Base-by-base conservation (phyloP, 2,329 filamentous ascomycete genomes). In the Xylaria sp. region DNA sequence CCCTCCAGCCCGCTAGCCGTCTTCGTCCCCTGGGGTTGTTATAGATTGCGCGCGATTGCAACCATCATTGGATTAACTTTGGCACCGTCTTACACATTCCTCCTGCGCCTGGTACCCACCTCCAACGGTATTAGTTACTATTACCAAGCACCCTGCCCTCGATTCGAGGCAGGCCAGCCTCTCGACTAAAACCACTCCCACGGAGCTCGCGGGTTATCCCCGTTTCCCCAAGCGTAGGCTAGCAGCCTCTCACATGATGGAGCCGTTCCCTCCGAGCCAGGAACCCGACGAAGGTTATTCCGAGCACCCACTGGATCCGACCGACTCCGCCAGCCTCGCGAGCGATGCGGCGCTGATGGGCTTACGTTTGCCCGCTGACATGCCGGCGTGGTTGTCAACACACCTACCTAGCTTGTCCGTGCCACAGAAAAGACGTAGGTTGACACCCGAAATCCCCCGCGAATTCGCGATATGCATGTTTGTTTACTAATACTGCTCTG, bases 211-310 rank as follows among this genome's bases (percentile, higher is more conserved):
- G 8, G 16, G 4, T 11, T 34, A 34, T 34, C n/a, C 29, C 29
- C 6, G 29, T 34, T 13, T 13, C 29, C n/a, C n/a, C n/a, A n/a
- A 34, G 24, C 6, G 24, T 11, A 5, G 24, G 6, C 24, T 5
- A 26, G 24, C 6, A 5, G 6, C 5, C 24, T 26, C 11, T 39
- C 24, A 18, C 56, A 61, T 50, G 43, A 78, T 80, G 75, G 76
- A 79, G 63, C 66, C 74, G 42, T 77, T 78, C 56, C 72, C 82
- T 26, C 78, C 82, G 61, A 78, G 71, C 16, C 78, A 80, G 54
- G 78, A 86, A 70, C 82, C 91, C 54, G 91, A 95, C 75, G 91
- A 95, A 75, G 91, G 91, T 66, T 95, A 94, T 71, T 92, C 90
- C 5, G 90, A 94, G 70, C 90, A 92, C 62, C 82, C 82, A 54